Evolutionary conservation across 176 grass and related monocot genomes (phyloP), one percentile per base, ranked within the genome.

Genomic region (Raddia guianensis): DNA sequence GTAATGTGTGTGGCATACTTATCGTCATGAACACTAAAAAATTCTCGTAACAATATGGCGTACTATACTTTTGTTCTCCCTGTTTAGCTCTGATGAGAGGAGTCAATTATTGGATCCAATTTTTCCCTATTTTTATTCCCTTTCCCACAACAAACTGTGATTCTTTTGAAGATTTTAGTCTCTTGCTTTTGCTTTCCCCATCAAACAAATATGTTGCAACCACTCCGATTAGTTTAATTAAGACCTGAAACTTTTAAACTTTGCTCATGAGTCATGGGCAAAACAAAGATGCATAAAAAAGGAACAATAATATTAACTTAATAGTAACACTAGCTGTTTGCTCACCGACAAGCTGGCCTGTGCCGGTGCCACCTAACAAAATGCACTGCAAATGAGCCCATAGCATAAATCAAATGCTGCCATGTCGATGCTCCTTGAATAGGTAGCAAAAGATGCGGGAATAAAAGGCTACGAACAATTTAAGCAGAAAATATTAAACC

Each of bases 41-140:
- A 59, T 74, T n/a, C 75, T 66, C 8, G 27, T 27, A 27, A 27
- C 27, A 27, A 27, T 27, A 27, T 27, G 65, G n/a, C 72, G 58
- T 53, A 12, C 72, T 3, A 70, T 74, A 27, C 43, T 43, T 42
- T 61, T 44, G 79, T 69, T 76, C 32, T 53, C 18, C 58, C 19
- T 49, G 62, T 12, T 32, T 84, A 76, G 66, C 63, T 60, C 82
- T 75, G 70, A 64, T 90, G 73, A 35, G 19, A 86, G 44, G 78
- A 60, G 49, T 90, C 88, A 90, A 86, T 86, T 86, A 82, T 90
- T 90, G 78, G 66, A 78, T 82, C 73, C 58, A 20, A 5, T 65
- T 80, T 76, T n/a, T 11, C 63, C 34, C 45, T 49, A 80, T 89
- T 10, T 75, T 76, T 37, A 66, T 63, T 61, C 72, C 27, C 42